Base-by-base conservation (phyloP, 1,139 yeast species). In the Geotrichum fermentans region DNA sequence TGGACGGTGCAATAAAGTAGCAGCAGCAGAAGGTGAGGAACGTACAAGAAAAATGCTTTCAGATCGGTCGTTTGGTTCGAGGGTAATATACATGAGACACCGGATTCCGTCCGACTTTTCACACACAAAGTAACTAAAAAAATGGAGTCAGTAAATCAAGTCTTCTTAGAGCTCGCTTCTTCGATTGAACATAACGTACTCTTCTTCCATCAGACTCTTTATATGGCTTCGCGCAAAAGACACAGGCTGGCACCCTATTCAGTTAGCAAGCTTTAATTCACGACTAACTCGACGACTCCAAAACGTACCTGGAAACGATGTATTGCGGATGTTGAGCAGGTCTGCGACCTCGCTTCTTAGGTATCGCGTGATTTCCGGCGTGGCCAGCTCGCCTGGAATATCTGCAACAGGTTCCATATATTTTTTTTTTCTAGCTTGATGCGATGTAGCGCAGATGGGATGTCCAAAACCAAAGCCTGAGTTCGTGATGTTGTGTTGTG, bases 101-200 rank as follows among this genome's bases (percentile, higher is more conserved):
- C 99, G 73, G 48, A 92, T 71, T 0, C 99, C 99, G 66, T 94
- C 98, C 0, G 95, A 81, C 65, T 94, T 94, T 62, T 94, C 99
- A 69, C 98, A 92, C 0, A 92, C 98, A 60, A 80, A 83, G 63
- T 89, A 92, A 60, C 59, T 52, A 38, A 46, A 37, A n/a, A 22
- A 13, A 11, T 24, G 43, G 37, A 18, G 26, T 22, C 26, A 26
- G 21, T n/a, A n/a, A n/a, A n/a, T n/a, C n/a, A n/a, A n/a, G n/a
- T n/a, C n/a, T 39, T 34, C 22, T 38, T 6, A 22, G 8, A 22
- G 10, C 29, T 38, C 28, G 21, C 28, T 17, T n/a, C 11, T 37
- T 28, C 36, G 30, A 18, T 32, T n/a, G 11, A 24, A 28, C 4
- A 22, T 14, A n/a, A 52, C 64, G n/a, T 56, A 64, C 60, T 83